Conservation (phyloP, 2,329 filamentous ascomycete species). For the Scytalidium lignicola region DNA sequence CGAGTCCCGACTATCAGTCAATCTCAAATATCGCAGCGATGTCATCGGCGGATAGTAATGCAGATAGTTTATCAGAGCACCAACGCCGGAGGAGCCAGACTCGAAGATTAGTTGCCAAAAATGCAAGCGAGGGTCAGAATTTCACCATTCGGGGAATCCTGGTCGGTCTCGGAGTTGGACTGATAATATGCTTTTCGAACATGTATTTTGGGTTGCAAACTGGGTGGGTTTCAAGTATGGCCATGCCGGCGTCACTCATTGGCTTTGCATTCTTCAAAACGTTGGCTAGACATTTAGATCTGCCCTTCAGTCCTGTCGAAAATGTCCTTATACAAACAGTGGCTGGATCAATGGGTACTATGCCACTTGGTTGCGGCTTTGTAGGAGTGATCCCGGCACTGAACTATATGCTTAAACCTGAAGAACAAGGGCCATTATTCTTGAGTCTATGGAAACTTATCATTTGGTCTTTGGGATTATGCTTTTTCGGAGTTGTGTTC, state of each 20-base stretch:
- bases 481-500: constrained; percentile 95
- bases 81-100: constrained; percentile 22
- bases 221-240: constrained; percentile 78
- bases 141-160: constrained; percentile 80
- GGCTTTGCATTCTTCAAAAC: constrained; percentile 91
- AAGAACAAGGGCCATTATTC: constrained; percentile 73
- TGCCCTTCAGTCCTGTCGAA: constrained; percentile 89
- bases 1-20: constrained; percentile 17
- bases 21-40: constrained; percentile 12
- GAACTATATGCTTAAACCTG: constrained; percentile 72
- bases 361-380: constrained; percentile 93
- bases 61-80: constrained; percentile 1
- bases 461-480: constrained; percentile 86
- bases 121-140: constrained; percentile 46
- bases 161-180: constrained; percentile 77
- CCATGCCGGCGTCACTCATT: constrained; percentile 87
- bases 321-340: constrained; percentile 97
- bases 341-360: constrained; percentile 90
- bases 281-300: constrained; percentile 63
- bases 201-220: constrained; percentile 98
- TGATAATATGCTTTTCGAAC: constrained; percentile 92
- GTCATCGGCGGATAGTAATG: constrained; percentile 1
- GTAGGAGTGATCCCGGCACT: constrained; percentile 92
- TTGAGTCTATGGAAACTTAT: constrained; percentile 73
- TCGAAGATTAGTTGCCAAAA: constrained; percentile 21